Evolutionary conservation across 768 basidiomycete species (phyloP), one percentile per base, ranked within the genome.

Genomic region (Collybia sp.): DNA sequence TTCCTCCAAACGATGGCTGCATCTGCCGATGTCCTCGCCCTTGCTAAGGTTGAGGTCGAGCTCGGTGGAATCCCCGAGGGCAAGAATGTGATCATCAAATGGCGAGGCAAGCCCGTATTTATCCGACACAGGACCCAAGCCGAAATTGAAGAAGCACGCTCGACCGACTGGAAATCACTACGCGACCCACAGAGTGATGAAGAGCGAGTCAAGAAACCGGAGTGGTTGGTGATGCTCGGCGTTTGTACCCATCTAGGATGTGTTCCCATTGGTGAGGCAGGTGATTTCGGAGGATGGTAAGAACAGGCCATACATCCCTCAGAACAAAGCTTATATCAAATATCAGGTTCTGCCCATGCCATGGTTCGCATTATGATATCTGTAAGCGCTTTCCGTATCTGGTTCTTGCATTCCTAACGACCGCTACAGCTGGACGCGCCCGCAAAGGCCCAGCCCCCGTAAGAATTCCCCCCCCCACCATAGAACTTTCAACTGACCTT

Each of bases 91-190:
- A 83, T 95, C 68, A 89, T 94, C 72, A 93, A 97, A 75, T 99
- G 96, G 96, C 89, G 96, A 61, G 96, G 96, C 66, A 99, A 99
- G 77, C 96, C 96, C 53, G 96, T 99, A 45, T 98, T 98, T 77
- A 93, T 99, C 65, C 83, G 96, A 54, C 96, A 99, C 75, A 83
- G 96, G 59, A 99, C 96, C 12, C 59, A 76, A 46, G 78, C 75
- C 46, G 96, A 99, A 75, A 89, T 99, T 57, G 81, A 90, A 52
- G 96, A 99, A 72, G 96, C 96, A 42, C 85, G 89, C 68, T 58
- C 66, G 33, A 71, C 78, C 47, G 83, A 95, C 67, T 85, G 93
- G 85, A 91, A 93, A 76, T 51, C 69, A 20, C 75, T 99, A 50
- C 79, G 96, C 49, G 96, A 99, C 61, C 96, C 96, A 45, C 81